phyloP scores from a whole-genome alignment of 805 yeast species.

The Kregervanrija pseudodelftensis region DNA sequence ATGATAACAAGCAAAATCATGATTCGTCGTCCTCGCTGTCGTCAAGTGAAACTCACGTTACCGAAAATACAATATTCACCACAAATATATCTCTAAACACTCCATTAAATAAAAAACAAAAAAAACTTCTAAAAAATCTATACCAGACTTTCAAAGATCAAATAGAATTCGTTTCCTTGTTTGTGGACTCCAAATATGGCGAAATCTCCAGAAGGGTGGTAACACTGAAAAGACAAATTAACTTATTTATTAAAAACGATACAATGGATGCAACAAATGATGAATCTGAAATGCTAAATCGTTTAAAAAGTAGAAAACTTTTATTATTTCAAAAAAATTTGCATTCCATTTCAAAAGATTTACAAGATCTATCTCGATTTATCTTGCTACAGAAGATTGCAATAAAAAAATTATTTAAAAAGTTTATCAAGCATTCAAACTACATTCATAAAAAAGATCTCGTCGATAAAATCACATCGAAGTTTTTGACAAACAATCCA shows the following conservation, averaged over 20 bases:
- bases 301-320: constrained; percentile 19
- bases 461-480: constrained; percentile 25
- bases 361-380: constrained; percentile 64
- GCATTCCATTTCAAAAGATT: constrained; percentile 38
- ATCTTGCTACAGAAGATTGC: constrained; percentile 69
- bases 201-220: constrained; percentile 51
- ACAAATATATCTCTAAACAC: constrained; percentile 1
- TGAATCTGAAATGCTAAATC: constrained; percentile 8
- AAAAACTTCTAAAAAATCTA: constrained; percentile 26
- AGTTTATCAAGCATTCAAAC: constrained; percentile 43
- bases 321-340: constrained; percentile 29
- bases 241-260: constrained; percentile 18
- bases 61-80: neutral
- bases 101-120: constrained; percentile 15
- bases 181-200: constrained; percentile 59
- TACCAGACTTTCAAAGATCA: constrained; percentile 44
- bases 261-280: constrained; percentile 1
- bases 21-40: constrained; percentile 11
- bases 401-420: constrained; percentile 65
- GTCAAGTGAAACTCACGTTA: constrained; percentile 10
- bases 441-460: constrained; percentile 27
- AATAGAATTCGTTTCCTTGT: constrained; percentile 53
- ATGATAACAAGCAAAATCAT: constrained; percentile 2
- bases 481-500: constrained; percentile 30
- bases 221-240: constrained; percentile 20